These are phyloP conservation scores for Testicularia cyperi DNA, from an alignment of 1,284 basidiomycete species.

Conservation along the genomic window DNA sequence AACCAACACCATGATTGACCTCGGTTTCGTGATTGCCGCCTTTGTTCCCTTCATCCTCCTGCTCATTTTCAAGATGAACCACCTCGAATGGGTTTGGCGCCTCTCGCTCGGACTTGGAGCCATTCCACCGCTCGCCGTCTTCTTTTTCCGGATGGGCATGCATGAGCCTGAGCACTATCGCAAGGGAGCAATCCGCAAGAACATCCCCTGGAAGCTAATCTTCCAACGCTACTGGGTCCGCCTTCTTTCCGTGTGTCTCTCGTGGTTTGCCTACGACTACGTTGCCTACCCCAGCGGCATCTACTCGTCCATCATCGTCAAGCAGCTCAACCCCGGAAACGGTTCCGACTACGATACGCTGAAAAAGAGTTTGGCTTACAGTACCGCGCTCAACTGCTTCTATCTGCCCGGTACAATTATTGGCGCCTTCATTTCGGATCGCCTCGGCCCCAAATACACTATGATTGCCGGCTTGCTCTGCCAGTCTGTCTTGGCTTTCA, in stretches of 20 bases:
- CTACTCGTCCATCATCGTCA: constrained; percentile 77
- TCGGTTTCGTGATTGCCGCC: constrained; percentile 78
- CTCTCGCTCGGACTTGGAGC: constrained; percentile 83
- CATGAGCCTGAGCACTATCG: constrained; percentile 70
- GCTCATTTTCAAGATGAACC: constrained; percentile 66
- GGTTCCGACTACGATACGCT: constrained; percentile 20
- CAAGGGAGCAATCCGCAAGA: constrained; percentile 74
- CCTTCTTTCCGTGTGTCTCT: constrained; percentile 70
- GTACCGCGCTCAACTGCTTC: constrained; percentile 62
- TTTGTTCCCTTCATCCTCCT: constrained; percentile 73
- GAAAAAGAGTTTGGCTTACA: constrained; percentile 53
- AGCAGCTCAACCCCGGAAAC: constrained; percentile 66
- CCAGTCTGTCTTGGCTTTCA: constrained; percentile 66
- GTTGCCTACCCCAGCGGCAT: constrained; percentile 64
- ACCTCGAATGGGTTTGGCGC: constrained; percentile 65
- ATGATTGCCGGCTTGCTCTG: constrained; percentile 48
- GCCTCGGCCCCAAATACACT: constrained; percentile 53
- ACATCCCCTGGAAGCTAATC: constrained; percentile 76
- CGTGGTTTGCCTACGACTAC: constrained; percentile 65
- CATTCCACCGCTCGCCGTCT: constrained; percentile 75
- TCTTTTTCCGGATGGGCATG: constrained; percentile 85
- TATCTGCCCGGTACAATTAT: constrained; percentile 69
- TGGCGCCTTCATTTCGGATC: constrained; percentile 73
- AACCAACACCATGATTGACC: constrained; percentile 72
- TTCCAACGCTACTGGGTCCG: constrained; percentile 76